These are phyloP conservation scores for Cytospora schulzeri DNA, from an alignment of 2,329 filamentous ascomycete species.

Conservation along the genomic window DNA sequence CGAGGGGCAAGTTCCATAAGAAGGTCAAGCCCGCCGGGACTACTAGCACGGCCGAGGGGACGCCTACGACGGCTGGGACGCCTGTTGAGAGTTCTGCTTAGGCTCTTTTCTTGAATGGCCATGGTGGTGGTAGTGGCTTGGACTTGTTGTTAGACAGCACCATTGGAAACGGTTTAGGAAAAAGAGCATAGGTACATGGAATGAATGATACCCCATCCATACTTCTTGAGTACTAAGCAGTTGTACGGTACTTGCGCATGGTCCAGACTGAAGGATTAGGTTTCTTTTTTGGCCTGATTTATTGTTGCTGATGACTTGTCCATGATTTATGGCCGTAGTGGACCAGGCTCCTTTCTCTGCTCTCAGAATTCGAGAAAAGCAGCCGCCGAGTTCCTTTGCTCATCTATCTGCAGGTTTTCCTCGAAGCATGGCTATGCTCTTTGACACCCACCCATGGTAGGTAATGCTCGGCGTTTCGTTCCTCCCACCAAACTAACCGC, in stretches of 20 bases:
- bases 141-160: too few relatives aligned
- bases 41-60: constrained; percentile 21
- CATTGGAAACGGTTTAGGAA: not conserved
- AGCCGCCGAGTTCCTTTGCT: not conserved
- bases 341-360: not conserved
- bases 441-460: not conserved
- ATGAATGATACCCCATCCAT: constrained; percentile 24
- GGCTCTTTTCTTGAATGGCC: constrained; percentile 2
- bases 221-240: not conserved
- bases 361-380: not conserved
- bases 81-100: constrained; percentile 5
- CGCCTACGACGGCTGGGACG: constrained; percentile 17
- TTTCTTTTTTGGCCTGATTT: not conserved
- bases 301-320: not conserved
- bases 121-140: not conserved
- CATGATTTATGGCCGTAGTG: not conserved
- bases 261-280: not conserved
- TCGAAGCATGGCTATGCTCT: not conserved
- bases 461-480: too few relatives aligned
- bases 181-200: constrained; percentile 16
- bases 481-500: not conserved
- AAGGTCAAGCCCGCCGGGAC: constrained; percentile 42
- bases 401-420: not conserved
- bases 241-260: not conserved
- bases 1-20: constrained; percentile 76